phyloP scores from a whole-genome alignment of 2,329 filamentous ascomycete genomes.

The Colletotrichum tanaceti region DNA sequence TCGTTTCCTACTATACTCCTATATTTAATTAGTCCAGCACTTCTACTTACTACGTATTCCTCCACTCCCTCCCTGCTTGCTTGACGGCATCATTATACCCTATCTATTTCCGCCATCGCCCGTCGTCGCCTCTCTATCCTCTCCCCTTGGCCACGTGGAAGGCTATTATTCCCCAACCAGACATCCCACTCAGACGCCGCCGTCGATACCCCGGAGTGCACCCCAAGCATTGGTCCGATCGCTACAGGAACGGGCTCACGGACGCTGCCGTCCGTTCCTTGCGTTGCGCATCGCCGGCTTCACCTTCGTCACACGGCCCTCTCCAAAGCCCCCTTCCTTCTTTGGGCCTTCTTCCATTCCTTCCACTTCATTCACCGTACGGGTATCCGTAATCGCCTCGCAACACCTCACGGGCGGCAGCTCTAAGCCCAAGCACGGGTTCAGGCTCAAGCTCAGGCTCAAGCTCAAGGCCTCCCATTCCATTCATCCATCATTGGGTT shows the following conservation, averaged over 20 bases:
- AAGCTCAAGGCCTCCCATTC: neutral
- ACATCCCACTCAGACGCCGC: neutral
- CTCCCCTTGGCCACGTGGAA: neutral
- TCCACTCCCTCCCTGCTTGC: neutral
- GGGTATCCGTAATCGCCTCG: neutral
- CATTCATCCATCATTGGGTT: neutral
- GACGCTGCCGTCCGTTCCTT: constrained; percentile 17
- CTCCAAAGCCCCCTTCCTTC: constrained; percentile 1
- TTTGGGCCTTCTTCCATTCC: constrained; percentile 19
- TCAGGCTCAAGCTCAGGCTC: neutral
- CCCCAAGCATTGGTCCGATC: constrained; percentile 5
- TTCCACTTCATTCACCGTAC: neutral
- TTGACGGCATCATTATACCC: neutral
- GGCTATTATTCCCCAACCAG: too few relatives aligned
- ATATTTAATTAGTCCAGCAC: neutral
- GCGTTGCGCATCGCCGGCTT: constrained; percentile 4
- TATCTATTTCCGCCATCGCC: neutral
- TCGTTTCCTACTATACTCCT: neutral
- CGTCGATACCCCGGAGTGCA: neutral
- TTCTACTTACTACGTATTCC: too few relatives aligned
- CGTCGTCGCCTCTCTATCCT: neutral
- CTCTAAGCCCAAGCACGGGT: neutral
- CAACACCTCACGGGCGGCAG: neutral
- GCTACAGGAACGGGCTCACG: constrained; percentile 9
- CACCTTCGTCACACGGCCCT: constrained; percentile 2